Base-by-base conservation (phyloP, 1,139 yeast species). In the Tardiomyces blankii region DNA sequence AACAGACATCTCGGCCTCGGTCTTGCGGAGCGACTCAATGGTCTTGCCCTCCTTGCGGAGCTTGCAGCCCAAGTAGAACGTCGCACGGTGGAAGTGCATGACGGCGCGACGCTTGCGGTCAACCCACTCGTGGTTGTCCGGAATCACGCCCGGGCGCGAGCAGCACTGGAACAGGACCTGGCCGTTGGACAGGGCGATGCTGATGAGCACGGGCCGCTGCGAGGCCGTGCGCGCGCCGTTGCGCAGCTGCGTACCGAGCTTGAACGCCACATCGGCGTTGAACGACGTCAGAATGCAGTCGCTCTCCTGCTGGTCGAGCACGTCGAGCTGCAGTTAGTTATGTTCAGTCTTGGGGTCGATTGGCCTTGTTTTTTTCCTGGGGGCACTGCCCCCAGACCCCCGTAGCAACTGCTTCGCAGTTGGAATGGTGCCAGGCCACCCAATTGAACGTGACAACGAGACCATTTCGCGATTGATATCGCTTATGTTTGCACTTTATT, bases 71-170 rank as follows among this genome's bases (percentile, higher is more conserved):
- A 78, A 64, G 54, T 62, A 72, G 56, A 72, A 77, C 50, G 78
- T 73, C 12, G 83, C 76, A 47, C 69, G 68, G 25, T 74, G 75
- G 54, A 74, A 76, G 50, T 80, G 67, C 46, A 69, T 56, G 1
- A 75, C 82, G 1, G 79, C 66, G 43, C 66, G 70, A 49, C 67
- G 66, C 64, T 79, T 79, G 50, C 84, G 69, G 30, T 65, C 64
- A 28, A 78, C 74, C 84, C 84, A 79, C 41, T 64, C 60, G 53
- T 78, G 82, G 57, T 79, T 78, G 58, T 79, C 84, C 11, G 65
- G 58, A 12, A 68, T 62, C 12, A 77, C 67, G 2, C 71, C 73
- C 3, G 70, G 63, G 7, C 65, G 64, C 28, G 76, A 65, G 19
- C 72, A 67, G 21, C 77, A 62, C 50, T 75, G 80, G 66, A 78